Percentiles rank a stretch among this genome's conserved stretches.
Evolutionary conservation across 768 basidiomycete genomes (phyloP).

Genomic region (Panus rudis): DNA sequence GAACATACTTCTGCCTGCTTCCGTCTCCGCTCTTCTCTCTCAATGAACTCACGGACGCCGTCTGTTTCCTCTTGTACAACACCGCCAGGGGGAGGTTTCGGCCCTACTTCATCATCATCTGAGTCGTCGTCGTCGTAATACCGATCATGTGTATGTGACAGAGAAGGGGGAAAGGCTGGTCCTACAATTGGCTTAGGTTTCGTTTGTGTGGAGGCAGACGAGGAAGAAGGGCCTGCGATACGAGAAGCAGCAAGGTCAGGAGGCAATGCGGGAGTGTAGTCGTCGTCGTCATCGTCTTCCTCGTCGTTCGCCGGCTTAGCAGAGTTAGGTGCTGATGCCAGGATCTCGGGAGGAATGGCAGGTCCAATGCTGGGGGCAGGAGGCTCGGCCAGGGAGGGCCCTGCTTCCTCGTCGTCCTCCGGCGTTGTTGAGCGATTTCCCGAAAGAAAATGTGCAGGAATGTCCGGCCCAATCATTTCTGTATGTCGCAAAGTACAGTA

Average conservation of each 20-base stretch:
- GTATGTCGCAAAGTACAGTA: too few species aligned
- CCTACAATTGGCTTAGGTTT: slow-evolving; percentile 38
- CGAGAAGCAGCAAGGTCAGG: slow-evolving; percentile 55
- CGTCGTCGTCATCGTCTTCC: slow-evolving; percentile 58
- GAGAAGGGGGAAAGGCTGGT: slow-evolving; percentile 42
- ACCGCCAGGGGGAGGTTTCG: slow-evolving; percentile 59
- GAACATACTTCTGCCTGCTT: slow-evolving; percentile 55
- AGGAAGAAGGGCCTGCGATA: slow-evolving; percentile 22
- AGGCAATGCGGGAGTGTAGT: slow-evolving; percentile 67
- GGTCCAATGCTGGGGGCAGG: slow-evolving; percentile 17
- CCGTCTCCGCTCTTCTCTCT: slow-evolving; percentile 71
- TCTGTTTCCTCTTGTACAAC: slow-evolving; percentile 38
- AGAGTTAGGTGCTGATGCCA: slow-evolving; percentile 10
- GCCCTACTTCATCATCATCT: slow-evolving; percentile 81
- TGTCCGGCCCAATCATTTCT: slow-evolving; percentile 22
- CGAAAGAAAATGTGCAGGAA: slow-evolving; percentile 15
- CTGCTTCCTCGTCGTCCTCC: slow-evolving; percentile 10
- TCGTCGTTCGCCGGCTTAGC: slow-evolving; percentile 21
- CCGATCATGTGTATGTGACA: too few species aligned
- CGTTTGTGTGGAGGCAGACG: slow-evolving; percentile 16
- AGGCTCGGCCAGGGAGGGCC: too few species aligned
- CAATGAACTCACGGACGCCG: slow-evolving; percentile 77
- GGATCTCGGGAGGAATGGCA: slow-evolving; percentile 13
- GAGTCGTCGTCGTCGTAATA: slow-evolving; percentile 36
- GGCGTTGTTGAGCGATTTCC: slow-evolving; percentile 4